A percentile compares a stretch with the other conserved stretches of the same genome.
phyloP scores from a whole-genome alignment of 768 basidiomycete genomes.

The Pisolithus orientalis region DNA sequence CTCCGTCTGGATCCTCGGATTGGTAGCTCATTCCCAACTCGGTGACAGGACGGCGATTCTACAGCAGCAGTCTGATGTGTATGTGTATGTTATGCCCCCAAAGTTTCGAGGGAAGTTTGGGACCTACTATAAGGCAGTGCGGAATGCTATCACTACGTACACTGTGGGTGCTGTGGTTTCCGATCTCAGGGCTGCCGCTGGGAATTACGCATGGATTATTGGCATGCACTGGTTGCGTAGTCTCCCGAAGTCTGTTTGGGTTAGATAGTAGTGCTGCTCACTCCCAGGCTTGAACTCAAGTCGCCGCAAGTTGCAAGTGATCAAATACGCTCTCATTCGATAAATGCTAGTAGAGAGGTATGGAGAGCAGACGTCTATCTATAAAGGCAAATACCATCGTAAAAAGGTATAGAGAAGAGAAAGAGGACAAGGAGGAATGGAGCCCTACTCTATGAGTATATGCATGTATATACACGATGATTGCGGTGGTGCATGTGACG shows the following conservation, averaged over 20 bases:
- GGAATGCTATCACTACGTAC: too few relatives aligned
- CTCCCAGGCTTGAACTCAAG: too few relatives aligned
- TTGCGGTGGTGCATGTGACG: background rate
- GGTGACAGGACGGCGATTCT: background rate
- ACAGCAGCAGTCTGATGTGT: too few relatives aligned
- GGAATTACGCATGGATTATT: too few relatives aligned
- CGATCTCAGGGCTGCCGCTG: too few relatives aligned
- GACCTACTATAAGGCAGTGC: too few relatives aligned
- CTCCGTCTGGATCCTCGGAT: too few relatives aligned
- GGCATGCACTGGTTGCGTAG: too few relatives aligned
- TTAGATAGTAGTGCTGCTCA: background rate
- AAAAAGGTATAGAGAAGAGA: background rate
- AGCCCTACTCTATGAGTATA: slow-evolving; percentile 3
- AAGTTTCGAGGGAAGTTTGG: too few relatives aligned
- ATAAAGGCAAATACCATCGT: background rate
- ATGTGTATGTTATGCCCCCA: too few relatives aligned
- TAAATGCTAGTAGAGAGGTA: background rate
- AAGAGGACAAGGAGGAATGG: background rate
- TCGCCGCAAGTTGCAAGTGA: background rate
- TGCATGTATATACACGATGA: slow-evolving; percentile 2
- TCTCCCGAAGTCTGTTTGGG: background rate
- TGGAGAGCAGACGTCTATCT: background rate
- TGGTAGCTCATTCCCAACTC: background rate
- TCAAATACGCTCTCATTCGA: background rate
- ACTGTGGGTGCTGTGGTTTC: too few relatives aligned